A percentile compares a stretch with the other conserved stretches of the same genome.
These are phyloP conservation scores for Neopestalotiopsis rosae DNA, from an alignment of 2,329 filamentous ascomycete species.

Conservation along the genomic window DNA sequence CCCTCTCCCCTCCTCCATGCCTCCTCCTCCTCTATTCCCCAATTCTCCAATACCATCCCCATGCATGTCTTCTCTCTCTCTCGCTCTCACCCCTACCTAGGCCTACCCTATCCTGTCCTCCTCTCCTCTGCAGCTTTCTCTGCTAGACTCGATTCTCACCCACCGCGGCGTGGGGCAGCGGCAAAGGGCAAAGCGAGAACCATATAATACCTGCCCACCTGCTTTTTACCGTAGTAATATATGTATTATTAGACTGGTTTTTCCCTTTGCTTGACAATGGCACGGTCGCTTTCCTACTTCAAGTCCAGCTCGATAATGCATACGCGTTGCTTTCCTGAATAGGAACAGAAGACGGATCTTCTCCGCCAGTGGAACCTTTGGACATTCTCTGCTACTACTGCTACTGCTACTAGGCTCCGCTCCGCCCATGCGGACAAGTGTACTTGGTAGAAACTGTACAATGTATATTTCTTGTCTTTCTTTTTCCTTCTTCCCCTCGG, in stretches of 20 bases:
- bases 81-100: not conserved
- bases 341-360: not conserved
- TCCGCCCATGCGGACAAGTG: not conserved
- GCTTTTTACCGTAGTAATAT: no score
- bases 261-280: no score
- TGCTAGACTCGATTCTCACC: no score
- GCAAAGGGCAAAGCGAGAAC: no score
- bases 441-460: not conserved
- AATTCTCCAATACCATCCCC: not conserved
- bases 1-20: not conserved
- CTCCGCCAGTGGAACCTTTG: not conserved
- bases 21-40: not conserved
- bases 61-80: not conserved
- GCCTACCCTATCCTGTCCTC: not conserved
- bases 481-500: not conserved
- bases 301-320: not conserved
- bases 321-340: not conserved
- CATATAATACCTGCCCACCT: no score
- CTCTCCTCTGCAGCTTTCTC: no score
- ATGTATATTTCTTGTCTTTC: not conserved
- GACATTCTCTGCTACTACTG: not conserved
- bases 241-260: no score
- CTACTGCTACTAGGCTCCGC: not conserved
- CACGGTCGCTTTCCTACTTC: no score
- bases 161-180: no score